A percentile compares a stretch with the other conserved stretches of the same genome.
These are phyloP conservation scores for Scheffersomyces spartinae DNA, from an alignment of 805 yeast species.

Conservation along the genomic window DNA sequence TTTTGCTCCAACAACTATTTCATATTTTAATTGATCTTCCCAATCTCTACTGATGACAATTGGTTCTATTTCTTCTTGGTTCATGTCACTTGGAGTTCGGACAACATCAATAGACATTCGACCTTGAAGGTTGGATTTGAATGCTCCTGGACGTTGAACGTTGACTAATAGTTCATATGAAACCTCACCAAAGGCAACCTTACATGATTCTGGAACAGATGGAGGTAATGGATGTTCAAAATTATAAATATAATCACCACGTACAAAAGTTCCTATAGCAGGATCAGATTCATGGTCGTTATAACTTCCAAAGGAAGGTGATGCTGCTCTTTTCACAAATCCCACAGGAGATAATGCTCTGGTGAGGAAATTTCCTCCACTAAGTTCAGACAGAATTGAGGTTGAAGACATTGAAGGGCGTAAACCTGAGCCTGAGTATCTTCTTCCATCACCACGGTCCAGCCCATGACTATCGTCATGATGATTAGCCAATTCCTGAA, in stretches of 20 bases:
- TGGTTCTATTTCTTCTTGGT: constrained; percentile 86
- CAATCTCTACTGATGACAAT: constrained; percentile 83
- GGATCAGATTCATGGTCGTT: constrained; percentile 5
- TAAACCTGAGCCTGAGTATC: no score
- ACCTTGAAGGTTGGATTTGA: constrained; percentile 65
- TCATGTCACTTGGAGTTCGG: constrained; percentile 65
- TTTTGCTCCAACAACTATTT: constrained; percentile 83
- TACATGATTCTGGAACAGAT: constrained; percentile 68
- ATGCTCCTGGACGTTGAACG: constrained; percentile 73
- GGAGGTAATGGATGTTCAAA: constrained; percentile 84
- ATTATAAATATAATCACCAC: constrained; percentile 88
- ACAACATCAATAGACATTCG: constrained; percentile 53
- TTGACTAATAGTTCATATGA: constrained; percentile 56
- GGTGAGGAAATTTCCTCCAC: constrained; percentile 14
- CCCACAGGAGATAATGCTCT: constrained; percentile 15
- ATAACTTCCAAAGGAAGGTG: constrained; percentile 17
- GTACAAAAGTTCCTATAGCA: constrained; percentile 36
- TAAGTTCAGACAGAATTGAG: no score
- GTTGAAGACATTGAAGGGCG: no score
- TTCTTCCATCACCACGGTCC: no score
- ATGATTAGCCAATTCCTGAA: constrained; percentile 17
- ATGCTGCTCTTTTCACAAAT: constrained; percentile 14
- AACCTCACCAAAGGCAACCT: constrained; percentile 75
- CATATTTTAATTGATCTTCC: constrained; percentile 88
- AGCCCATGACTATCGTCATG: no score